Conservation (phyloP, 164 flowering plant genomes). For the Malania oleifera region DNA sequence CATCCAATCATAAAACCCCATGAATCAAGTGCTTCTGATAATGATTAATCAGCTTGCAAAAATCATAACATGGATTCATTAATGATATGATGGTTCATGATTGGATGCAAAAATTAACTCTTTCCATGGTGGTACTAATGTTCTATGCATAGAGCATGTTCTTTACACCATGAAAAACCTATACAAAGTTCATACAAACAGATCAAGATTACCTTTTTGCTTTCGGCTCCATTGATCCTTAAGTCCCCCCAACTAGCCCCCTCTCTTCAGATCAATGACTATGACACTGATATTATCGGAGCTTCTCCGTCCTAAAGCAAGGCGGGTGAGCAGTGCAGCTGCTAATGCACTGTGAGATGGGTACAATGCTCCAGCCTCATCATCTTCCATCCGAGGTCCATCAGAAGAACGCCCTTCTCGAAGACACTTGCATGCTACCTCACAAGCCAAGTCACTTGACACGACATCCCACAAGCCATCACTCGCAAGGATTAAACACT, state of each 20-base stretch:
- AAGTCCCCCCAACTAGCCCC: background rate
- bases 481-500: conserved; percentile 58
- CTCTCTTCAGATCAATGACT: conserved; percentile 31
- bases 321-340: conserved; percentile 52
- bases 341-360: conserved; percentile 36
- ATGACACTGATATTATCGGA: conserved; percentile 55
- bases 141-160: too few species aligned
- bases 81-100: too few species aligned
- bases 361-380: conserved; percentile 5
- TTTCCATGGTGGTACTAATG: too few species aligned
- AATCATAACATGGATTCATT: too few species aligned
- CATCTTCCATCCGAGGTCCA: conserved; percentile 10
- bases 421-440: conserved; percentile 36
- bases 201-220: too few species aligned
- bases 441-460: conserved; percentile 41
- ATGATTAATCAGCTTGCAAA: too few species aligned
- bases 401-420: conserved; percentile 12
- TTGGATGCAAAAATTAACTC: too few species aligned
- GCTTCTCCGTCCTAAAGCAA: conserved; percentile 53
- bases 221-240: too few species aligned
- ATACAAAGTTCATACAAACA: too few species aligned
- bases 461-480: conserved; percentile 73
- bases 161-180: too few species aligned
- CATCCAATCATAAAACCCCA: too few species aligned
- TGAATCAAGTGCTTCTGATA: too few species aligned